Evolutionary conservation across 2,329 filamentous ascomycete genomes (phyloP).

Genomic region (Bipolaris cookei): DNA sequence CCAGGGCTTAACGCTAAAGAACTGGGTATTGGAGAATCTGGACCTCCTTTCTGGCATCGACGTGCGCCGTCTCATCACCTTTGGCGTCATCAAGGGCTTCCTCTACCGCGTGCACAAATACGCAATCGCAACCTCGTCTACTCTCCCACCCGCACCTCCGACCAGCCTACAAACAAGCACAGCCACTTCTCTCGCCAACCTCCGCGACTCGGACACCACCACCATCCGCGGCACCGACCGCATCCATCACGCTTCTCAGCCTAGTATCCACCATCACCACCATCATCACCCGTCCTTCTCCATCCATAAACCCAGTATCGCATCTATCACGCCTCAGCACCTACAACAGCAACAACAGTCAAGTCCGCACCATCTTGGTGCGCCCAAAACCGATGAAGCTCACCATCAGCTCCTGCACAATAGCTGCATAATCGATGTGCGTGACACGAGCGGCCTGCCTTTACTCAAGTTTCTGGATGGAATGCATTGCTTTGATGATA

Average conservation of each 20-base stretch:
- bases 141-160: constrained; percentile 36
- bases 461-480: constrained; percentile 76
- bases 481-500: constrained; percentile 78
- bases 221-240: constrained; percentile 26
- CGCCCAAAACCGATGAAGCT: constrained; percentile 16
- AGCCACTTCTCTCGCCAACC: constrained; percentile 21
- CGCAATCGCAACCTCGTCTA: constrained; percentile 62
- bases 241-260: constrained; percentile 10
- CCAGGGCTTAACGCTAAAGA: constrained; percentile 81
- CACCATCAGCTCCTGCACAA: constrained; percentile 11
- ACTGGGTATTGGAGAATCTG: constrained; percentile 81
- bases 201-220: constrained; percentile 28
- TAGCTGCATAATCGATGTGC: constrained; percentile 22
- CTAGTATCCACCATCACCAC: constrained; percentile 16
- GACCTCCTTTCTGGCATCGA: constrained; percentile 79
- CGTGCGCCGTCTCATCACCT: constrained; percentile 89
- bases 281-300: constrained; percentile 26
- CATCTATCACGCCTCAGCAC: constrained; percentile 19
- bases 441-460: constrained; percentile 44
- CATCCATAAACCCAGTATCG: constrained; percentile 27
- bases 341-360: constrained; percentile 12
- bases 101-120: constrained; percentile 94
- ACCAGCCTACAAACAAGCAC: constrained; percentile 33
- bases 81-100: constrained; percentile 93
- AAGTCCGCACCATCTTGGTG: constrained; percentile 9